Evolutionary conservation across 306 rosid genomes (phyloP), one percentile per base, ranked within the genome.

Genomic region (Casuarina equisetifolia): DNA sequence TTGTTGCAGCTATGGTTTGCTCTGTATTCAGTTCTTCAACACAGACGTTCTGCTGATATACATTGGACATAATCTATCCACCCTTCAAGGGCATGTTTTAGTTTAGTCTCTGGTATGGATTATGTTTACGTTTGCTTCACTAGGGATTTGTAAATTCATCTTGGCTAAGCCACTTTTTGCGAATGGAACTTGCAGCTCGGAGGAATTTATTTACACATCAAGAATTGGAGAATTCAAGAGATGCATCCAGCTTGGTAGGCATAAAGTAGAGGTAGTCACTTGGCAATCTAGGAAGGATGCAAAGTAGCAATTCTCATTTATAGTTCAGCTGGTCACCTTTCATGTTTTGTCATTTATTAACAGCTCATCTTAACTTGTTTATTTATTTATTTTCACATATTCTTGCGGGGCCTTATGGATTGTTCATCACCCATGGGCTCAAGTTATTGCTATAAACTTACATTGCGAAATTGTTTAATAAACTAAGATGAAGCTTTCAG

Each of bases 1-100:
- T n/a, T 85, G 67, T 80, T 89, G 89, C 89, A 94, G 98, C 82
- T 95, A 74, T 92, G 97, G 98, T 91, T 91, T 87, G 95, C 98
- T 57, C 89, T 95, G 61, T 88, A 87, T 81, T 81, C 97, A 46
- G 82, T 95, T 84, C 86, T 92, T 57, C 85, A 62, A 36, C 61
- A 75, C 58, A 6, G 73, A 73, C 51, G 74, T 64, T 84, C 85
- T 74, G 79, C 77, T 61, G 89, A 70, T 64, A 19, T 50, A 54
- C n/a, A 55, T 40, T 52, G 81, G 50, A 39, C 64, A 70, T 35
- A 46, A 70, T 55, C 75, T 76, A 62, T 85, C 90, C 72, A 77
- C 81, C 16, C 78, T 87, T 63, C 81, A 77, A 74, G 88, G 98
- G 97, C 83, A 88, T 55, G 86, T 82, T 49, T 52, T 3, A 35